Conservation (phyloP, 495 filamentous ascomycete species). For the Bacidia gigantensis region DNA sequence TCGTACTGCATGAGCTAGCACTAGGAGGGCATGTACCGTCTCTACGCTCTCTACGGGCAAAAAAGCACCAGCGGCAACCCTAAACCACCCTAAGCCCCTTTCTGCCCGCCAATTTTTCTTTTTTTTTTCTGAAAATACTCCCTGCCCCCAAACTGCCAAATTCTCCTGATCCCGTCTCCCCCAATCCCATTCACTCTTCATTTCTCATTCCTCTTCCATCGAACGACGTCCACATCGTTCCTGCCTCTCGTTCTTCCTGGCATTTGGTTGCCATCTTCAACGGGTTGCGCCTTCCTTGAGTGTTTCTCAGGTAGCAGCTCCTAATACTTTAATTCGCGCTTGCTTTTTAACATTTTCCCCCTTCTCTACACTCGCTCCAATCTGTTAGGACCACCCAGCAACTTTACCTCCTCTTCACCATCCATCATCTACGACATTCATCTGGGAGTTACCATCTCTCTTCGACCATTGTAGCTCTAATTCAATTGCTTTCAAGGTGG, state of each 20-base stretch:
- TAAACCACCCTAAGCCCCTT: not conserved
- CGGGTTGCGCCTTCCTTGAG: constrained; percentile 13
- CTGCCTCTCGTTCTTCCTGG: constrained; percentile 13
- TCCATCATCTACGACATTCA: constrained; percentile 13
- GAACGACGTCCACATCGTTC: constrained; percentile 22
- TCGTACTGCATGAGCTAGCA: not conserved
- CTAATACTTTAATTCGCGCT: constrained; percentile 16
- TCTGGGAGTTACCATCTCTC: constrained; percentile 3
- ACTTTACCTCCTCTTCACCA: constrained; percentile 25
- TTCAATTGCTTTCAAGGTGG: constrained; percentile 7
- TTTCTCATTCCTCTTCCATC: constrained; percentile 23
- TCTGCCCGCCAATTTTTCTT: not conserved
- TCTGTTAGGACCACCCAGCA: constrained; percentile 10
- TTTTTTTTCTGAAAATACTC: not conserved
- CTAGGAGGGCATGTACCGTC: too few relatives aligned
- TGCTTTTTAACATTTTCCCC: constrained; percentile 19
- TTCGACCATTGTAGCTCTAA: constrained; percentile 12
- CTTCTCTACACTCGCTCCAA: constrained; percentile 25
- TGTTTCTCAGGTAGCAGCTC: constrained; percentile 6
- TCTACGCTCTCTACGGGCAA: not conserved
- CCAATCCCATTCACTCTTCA: not conserved
- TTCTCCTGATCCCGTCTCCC: not conserved
- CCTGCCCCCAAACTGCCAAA: not conserved
- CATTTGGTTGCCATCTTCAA: constrained; percentile 9
- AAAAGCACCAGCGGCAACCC: not conserved